Evolutionary conservation across 1,284 basidiomycete genomes (phyloP).

Genomic region (Porogramme epimiltina): DNA sequence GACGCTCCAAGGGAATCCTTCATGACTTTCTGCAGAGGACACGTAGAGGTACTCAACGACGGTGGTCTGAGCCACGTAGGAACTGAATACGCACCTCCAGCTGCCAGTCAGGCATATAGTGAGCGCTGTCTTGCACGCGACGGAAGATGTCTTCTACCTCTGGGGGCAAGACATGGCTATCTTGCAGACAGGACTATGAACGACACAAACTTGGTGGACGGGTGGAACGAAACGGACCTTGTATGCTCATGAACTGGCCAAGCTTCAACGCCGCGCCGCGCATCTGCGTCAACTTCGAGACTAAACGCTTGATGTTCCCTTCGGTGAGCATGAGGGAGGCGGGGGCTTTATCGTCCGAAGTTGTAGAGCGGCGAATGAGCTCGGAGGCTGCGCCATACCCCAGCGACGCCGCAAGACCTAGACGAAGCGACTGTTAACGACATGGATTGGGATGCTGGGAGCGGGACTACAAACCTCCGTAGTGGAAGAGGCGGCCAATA

Average conservation of each 20-base stretch:
- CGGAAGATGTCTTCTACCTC: constrained; percentile 90
- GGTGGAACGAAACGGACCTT: constrained; percentile 59
- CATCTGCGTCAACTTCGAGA: constrained; percentile 93
- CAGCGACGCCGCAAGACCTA: constrained; percentile 76
- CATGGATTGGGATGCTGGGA: background rate
- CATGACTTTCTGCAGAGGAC: constrained; percentile 71
- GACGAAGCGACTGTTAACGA: background rate
- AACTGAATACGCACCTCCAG: constrained; percentile 69
- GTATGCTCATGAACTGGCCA: constrained; percentile 97
- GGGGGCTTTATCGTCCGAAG: constrained; percentile 24
- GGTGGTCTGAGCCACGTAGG: background rate
- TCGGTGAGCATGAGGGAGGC: constrained; percentile 83
- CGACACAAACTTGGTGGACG: background rate
- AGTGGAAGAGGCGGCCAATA: constrained; percentile 88
- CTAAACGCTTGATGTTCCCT: constrained; percentile 87
- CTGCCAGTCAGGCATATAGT: constrained; percentile 99
- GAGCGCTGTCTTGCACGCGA: constrained; percentile 91
- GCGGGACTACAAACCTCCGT: constrained; percentile 66
- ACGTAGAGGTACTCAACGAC: background rate
- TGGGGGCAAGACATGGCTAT: constrained; percentile 86
- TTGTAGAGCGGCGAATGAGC: constrained; percentile 34
- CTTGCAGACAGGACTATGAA: constrained; percentile 38
- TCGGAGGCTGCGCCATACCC: constrained; percentile 69
- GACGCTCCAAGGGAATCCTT: constrained; percentile 70
- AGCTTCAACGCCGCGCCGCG: constrained; percentile 95